phyloP scores from a whole-genome alignment of 345 rosid species.

The Lepidium didymum region DNA sequence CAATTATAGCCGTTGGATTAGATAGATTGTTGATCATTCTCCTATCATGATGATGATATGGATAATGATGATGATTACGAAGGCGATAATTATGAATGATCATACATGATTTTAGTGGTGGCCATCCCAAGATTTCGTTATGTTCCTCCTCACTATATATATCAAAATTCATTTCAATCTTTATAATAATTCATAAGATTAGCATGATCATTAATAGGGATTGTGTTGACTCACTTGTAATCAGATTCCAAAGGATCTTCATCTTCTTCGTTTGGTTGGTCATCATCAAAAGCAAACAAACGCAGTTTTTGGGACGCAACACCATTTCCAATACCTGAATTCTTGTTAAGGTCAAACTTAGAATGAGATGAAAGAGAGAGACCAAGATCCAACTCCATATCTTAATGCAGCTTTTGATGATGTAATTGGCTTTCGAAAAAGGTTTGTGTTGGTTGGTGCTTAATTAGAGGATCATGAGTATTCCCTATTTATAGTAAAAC shows the following conservation, averaged over 20 bases:
- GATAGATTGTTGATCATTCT: not conserved
- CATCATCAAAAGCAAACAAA: conserved; percentile 21
- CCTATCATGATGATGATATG: conserved; percentile 21
- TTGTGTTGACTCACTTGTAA: conserved; percentile 30
- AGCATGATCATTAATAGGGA: not conserved
- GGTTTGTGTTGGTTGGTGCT: not conserved
- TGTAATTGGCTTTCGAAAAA: not conserved
- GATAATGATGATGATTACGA: conserved; percentile 19
- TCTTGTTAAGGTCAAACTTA: conserved; percentile 23
- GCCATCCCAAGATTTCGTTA: conserved; percentile 56
- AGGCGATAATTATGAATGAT: conserved; percentile 25
- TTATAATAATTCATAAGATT: not conserved
- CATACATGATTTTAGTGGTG: conserved; percentile 66
- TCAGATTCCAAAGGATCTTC: conserved; percentile 27
- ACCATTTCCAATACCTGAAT: not conserved
- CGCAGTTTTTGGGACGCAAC: not conserved
- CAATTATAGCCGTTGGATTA: not conserved
- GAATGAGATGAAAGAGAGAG: conserved; percentile 25
- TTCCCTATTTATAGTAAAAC: conserved; percentile 17
- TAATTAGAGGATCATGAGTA: conserved; percentile 5
- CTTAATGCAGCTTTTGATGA: not conserved
- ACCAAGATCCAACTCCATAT: conserved; percentile 27
- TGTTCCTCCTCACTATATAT: conserved; percentile 30
- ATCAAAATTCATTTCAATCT: not conserved
- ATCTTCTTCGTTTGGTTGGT: conserved; percentile 50